Evolutionary conservation across 495 filamentous ascomycete species (phyloP).

Genomic region (Aspergillus nanangensis): DNA sequence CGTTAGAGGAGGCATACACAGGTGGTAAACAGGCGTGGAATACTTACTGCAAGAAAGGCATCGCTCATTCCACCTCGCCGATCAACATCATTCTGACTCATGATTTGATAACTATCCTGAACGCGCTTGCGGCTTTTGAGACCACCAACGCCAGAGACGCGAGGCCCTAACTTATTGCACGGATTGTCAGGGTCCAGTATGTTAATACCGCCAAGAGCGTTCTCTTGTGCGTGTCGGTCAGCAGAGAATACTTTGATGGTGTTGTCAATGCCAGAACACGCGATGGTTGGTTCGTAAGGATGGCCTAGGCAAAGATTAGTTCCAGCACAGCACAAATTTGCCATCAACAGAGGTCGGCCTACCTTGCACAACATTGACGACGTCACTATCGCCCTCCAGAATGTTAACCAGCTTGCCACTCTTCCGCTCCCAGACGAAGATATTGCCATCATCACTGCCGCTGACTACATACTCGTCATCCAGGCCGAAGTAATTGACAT

Average conservation of each 20-base stretch:
- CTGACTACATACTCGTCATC: slow-evolving; percentile 73
- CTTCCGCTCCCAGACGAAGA: slow-evolving; percentile 70
- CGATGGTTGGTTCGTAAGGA: slow-evolving; percentile 67
- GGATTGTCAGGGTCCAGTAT: slow-evolving; percentile 42
- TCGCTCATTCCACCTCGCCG: slow-evolving; percentile 58
- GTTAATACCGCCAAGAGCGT: slow-evolving; percentile 53
- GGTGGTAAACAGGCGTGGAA: slow-evolving; percentile 6
- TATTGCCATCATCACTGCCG: slow-evolving; percentile 63
- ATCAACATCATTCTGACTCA: slow-evolving; percentile 59
- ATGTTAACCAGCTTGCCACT: slow-evolving; percentile 62
- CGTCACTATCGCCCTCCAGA: slow-evolving; percentile 65
- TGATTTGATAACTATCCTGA: slow-evolving; percentile 59
- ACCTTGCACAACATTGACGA: slow-evolving; percentile 71
- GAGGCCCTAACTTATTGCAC: slow-evolving; percentile 25
- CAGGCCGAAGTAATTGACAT: slow-evolving; percentile 68
- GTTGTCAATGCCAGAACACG: slow-evolving; percentile 68
- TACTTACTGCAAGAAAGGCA: slow-evolving; percentile 59
- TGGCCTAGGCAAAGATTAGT: slow-evolving; percentile 42
- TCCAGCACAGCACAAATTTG: not conserved
- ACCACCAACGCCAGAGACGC: slow-evolving; percentile 27
- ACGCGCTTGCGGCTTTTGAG: slow-evolving; percentile 55
- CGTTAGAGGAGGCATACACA: too few species aligned
- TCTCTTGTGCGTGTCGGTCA: slow-evolving; percentile 54
- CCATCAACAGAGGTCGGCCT: slow-evolving; percentile 3
- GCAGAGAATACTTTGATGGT: slow-evolving; percentile 75